A percentile compares a stretch with the other conserved stretches of the same genome.
phyloP scores from a whole-genome alignment of 441 rosid genomes.

The Corymbia calophylla region DNA sequence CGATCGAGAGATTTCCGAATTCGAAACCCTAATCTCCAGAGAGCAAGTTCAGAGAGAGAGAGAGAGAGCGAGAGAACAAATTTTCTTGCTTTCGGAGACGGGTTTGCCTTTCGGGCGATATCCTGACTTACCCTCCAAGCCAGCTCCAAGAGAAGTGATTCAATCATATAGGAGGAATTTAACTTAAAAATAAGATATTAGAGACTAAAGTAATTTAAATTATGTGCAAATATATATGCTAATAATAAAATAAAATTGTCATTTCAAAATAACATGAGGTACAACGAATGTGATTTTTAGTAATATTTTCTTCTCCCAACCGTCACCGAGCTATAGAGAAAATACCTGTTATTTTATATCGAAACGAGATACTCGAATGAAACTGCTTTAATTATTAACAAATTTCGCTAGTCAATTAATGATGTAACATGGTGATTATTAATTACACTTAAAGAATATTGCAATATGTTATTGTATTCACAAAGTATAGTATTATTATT shows the following conservation, averaged over 20 bases:
- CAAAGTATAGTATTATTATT: background rate
- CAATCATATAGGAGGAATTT: background rate
- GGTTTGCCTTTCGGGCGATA: background rate
- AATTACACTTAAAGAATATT: background rate
- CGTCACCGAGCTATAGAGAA: fast-evolving
- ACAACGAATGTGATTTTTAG: background rate
- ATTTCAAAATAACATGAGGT: background rate
- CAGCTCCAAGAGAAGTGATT: background rate
- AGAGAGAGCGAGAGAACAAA: background rate
- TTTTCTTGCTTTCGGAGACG: background rate
- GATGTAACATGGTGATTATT: background rate
- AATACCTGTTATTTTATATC: background rate
- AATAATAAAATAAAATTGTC: background rate
- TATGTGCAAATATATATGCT: background rate
- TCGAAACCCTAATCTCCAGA: background rate
- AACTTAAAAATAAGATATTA: background rate
- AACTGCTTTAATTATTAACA: background rate
- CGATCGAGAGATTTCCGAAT: background rate
- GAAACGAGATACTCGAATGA: background rate
- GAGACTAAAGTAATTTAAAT: background rate
- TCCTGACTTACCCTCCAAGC: constrained; percentile 4
- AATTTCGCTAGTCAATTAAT: background rate
- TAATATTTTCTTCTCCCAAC: background rate
- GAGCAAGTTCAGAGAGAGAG: background rate
- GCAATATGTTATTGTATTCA: fast-evolving